Base-by-base conservation (phyloP, 495 filamentous ascomycete species). In the Polyplosphaeria fusca region DNA sequence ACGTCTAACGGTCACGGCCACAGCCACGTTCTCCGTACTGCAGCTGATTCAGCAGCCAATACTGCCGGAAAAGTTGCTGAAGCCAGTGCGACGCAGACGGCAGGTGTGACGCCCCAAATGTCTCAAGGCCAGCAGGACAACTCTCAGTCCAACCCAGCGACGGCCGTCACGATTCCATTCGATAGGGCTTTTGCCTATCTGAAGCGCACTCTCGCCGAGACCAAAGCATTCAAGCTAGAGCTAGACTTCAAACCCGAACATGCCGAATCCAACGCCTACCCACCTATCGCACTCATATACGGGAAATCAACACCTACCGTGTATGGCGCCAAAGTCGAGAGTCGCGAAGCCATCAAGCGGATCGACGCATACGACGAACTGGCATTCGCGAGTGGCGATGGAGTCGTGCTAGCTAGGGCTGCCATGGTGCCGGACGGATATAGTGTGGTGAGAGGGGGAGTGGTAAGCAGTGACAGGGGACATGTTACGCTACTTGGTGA, bases 351-450 rank as follows among this genome's bases (percentile, higher is more conserved):
- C 0, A 96, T 96, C 59, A 82, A 83, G 48, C 80, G 82, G 32
- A 71, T 80, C 0, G 89, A 94, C 71, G 84, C 85, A 2, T 97
- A 95, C 66, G 92, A 95, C 58, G 85, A 95, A 54, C 75, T 96
- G 2, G 81, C 88, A 0, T 96, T 96, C 70, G 86, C 85, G 0
- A 85, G 82, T 30, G 92, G 92, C 0, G 92, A 97, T 68, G 92
- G 92, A 0, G 92, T 97, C 0, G 89, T 90, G 66, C 76, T 97
- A 14, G 89, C 92, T 0, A 77, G 77, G 37, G 88, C 91, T 50
- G 87, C 91, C 0, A 93, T 94, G 91, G 67, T 94, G 56, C 91
- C 92, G 1, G 70, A 75, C 4, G 91, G 91, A 0, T 97, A 96
- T 67, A 78, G 76, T 47, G 72, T 85, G 47, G 86, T 82, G 1